Evolutionary conservation across 768 basidiomycete genomes (phyloP).

Genomic region (Panaeolus cyanescens): DNA sequence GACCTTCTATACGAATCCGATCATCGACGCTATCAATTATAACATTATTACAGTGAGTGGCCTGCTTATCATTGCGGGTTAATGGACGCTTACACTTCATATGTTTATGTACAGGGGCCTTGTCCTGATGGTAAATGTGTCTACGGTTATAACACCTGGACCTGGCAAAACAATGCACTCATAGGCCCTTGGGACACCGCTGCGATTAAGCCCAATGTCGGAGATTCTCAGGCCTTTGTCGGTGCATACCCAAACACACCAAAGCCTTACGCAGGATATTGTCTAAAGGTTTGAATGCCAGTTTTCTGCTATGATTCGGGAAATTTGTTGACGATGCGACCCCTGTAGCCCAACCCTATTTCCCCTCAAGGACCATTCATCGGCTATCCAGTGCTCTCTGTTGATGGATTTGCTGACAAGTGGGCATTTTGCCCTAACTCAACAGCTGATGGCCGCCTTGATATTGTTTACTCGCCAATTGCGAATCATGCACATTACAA

Average conservation of each 20-base stretch:
- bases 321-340: background rate
- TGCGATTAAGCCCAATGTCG: conserved; percentile 13
- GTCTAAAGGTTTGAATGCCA: conserved; percentile 16
- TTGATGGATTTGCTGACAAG: conserved; percentile 14
- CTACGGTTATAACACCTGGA: conserved; percentile 16
- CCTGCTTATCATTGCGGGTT: background rate
- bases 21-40: conserved; percentile 15
- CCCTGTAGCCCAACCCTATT: conserved; percentile 16
- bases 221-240: conserved; percentile 19
- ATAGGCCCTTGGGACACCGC: conserved; percentile 9
- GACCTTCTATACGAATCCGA: conserved; percentile 14
- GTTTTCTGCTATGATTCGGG: background rate
- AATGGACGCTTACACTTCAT: too few species aligned
- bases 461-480: conserved; percentile 28
- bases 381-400: conserved; percentile 18
- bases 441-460: conserved; percentile 21
- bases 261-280: conserved; percentile 16
- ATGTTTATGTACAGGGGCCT: conserved; percentile 10
- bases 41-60: conserved; percentile 16
- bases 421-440: conserved; percentile 27
- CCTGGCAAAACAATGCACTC: conserved; percentile 6
- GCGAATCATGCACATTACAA: conserved; percentile 25
- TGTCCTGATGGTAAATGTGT: conserved; percentile 16
- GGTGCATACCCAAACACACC: conserved; percentile 9
- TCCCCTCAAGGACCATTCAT: conserved; percentile 20